Evolutionary conservation across 2,329 filamentous ascomycete species (phyloP), one percentile per base, ranked within the genome.

Genomic region (Diaporthe australafricana): DNA sequence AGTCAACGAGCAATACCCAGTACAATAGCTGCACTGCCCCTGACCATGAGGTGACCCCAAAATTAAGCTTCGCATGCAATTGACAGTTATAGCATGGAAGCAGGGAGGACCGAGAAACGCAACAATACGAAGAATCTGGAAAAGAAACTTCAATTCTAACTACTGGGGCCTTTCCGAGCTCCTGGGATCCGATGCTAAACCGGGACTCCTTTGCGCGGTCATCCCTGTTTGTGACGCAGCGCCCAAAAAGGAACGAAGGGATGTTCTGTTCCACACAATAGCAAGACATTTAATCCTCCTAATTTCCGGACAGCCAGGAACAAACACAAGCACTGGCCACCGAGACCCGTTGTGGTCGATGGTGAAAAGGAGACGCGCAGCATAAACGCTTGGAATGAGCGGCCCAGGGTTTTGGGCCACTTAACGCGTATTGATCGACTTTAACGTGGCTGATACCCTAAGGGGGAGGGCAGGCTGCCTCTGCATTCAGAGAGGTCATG

Each of bases 231-330:
- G 53, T 60, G 22, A 60, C 67, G 53, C 67, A 57, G 60, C 56
- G 40, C 32, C 53, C 38, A 22, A 40, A 30, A 47, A 69, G 55
- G 45, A 27, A 70, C 47, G 22, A 27, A 63, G 60, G 60, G 60
- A 65, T 48, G 45, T 9, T 40, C 47, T 62, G 66, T 70, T 53
- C 68, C 56, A 72, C 66, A 25, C 66, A 62, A 53, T 42, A 48
- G 47, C 55, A 48, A 69, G 38, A 62, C 53, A 63, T 63, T 35
- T 60, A 69, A 69, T 56, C 40, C 60, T 56, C 63, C 65, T 71
- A 71, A 71, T 68, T 40, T 68, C 70, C 70, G 70, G 52, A 38
- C 56, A 55, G 52, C 47, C 56, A 55, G 63, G 63, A 56, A 68
- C 53, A 30, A 63, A 60, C 40, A 68, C 63, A 32, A 50, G 50